phyloP scores from a whole-genome alignment of 306 rosid genomes.

The Acacia confusa region DNA sequence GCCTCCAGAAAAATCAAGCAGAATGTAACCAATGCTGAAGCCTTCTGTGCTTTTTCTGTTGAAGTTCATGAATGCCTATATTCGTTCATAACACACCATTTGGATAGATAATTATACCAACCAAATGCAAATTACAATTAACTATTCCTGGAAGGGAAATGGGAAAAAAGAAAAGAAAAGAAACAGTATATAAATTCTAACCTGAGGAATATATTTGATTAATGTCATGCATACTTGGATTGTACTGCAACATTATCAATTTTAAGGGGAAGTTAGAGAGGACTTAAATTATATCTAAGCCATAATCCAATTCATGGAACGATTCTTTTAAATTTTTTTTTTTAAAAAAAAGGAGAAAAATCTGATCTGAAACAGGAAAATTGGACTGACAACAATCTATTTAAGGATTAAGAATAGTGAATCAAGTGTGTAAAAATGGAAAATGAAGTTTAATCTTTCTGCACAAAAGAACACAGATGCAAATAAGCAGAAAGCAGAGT shows the following conservation, averaged over 20 bases:
- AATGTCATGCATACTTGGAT: slow-evolving; percentile 82
- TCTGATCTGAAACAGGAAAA: background rate
- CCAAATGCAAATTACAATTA: no score
- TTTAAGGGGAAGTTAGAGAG: slow-evolving; percentile 36
- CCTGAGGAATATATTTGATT: slow-evolving; percentile 95
- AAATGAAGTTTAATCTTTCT: background rate
- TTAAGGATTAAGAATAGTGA: slow-evolving; percentile 1
- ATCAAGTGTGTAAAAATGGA: background rate
- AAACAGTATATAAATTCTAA: slow-evolving; percentile 9
- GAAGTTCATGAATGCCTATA: slow-evolving; percentile 47
- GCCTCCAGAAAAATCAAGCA: slow-evolving; percentile 84
- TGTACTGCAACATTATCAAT: slow-evolving; percentile 55
- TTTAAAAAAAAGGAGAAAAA: no score
- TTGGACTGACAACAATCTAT: background rate
- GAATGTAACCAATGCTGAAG: slow-evolving; percentile 79
- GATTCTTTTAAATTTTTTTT: no score
- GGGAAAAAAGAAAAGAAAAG: no score
- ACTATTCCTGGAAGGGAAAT: no score
- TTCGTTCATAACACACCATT: background rate
- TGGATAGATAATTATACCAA: no score
- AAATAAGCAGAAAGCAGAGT: slow-evolving; percentile 24
- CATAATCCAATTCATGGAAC: background rate
- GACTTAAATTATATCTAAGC: background rate
- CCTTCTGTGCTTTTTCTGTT: slow-evolving; percentile 72
- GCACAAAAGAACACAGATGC: background rate